These are phyloP conservation scores for Trametes hirsuta DNA, from an alignment of 1,284 basidiomycete genomes.

Conservation along the genomic window DNA sequence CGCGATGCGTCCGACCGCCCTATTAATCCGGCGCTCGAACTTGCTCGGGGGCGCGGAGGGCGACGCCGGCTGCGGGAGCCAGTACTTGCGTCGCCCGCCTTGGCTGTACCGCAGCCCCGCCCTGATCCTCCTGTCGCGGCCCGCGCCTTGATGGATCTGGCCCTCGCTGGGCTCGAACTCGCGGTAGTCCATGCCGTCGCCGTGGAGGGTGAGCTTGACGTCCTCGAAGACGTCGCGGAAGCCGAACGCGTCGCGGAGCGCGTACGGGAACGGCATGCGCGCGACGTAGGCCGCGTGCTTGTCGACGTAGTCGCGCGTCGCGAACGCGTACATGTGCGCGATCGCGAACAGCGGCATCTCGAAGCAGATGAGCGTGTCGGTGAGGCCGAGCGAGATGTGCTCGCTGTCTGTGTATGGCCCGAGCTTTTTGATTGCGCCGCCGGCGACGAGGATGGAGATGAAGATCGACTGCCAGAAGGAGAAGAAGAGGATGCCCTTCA, in stretches of 20 bases:
- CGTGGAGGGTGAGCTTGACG: slow-evolving; percentile 80
- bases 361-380: slow-evolving; percentile 89
- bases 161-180: slow-evolving; percentile 96
- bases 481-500: slow-evolving; percentile 98
- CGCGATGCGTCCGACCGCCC: slow-evolving; percentile 45
- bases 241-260: slow-evolving; percentile 87
- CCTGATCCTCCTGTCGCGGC: slow-evolving; percentile 80
- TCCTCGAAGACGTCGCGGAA: slow-evolving; percentile 89
- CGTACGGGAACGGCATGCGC: slow-evolving; percentile 86
- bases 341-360: slow-evolving; percentile 99
- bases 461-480: slow-evolving; percentile 96
- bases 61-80: slow-evolving; percentile 75
- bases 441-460: slow-evolving; percentile 88
- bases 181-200: slow-evolving; percentile 92
- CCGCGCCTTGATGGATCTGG: slow-evolving; percentile 85
- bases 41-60: slow-evolving; percentile 44
- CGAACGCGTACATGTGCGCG: slow-evolving; percentile 90
- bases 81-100: slow-evolving; percentile 89
- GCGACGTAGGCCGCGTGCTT: slow-evolving; percentile 71
- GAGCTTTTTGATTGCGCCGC: slow-evolving; percentile 74
- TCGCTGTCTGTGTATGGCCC: slow-evolving; percentile 91
- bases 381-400: slow-evolving; percentile 88
- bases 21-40: slow-evolving; percentile 46
- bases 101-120: slow-evolving; percentile 91
- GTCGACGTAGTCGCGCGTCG: slow-evolving; percentile 84